A percentile compares a stretch with the other conserved stretches of the same genome.
phyloP scores from a whole-genome alignment of 2,329 filamentous ascomycete genomes.

The Xylaria arbuscula region DNA sequence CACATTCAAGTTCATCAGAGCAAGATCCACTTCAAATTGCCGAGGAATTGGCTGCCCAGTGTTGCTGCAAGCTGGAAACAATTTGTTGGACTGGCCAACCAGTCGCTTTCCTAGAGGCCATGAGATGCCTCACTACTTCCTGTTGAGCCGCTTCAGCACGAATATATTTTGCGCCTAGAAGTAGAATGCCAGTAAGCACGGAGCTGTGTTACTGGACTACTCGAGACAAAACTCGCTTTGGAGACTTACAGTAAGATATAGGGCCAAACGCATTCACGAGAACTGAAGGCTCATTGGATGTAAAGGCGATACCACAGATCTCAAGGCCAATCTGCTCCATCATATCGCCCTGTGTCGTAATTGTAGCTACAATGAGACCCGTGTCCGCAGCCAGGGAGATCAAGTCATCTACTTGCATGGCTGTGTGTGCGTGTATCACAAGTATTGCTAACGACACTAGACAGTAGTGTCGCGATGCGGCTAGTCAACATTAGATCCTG shows the following conservation, averaged over 20 bases:
- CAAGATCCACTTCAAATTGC: conserved; percentile 9
- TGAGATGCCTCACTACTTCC: conserved; percentile 50
- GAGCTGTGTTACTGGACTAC: neutral
- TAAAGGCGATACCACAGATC: conserved; percentile 59
- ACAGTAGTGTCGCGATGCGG: conserved; percentile 57
- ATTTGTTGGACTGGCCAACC: conserved; percentile 56
- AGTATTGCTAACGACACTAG: conserved; percentile 53
- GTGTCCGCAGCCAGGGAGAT: conserved; percentile 17
- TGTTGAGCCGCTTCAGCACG: conserved; percentile 43
- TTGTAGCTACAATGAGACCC: neutral
- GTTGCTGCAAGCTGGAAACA: conserved; percentile 46
- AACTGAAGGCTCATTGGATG: conserved; percentile 55
- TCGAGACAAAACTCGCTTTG: neutral
- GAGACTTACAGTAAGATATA: conserved; percentile 57
- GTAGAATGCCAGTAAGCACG: conserved; percentile 18
- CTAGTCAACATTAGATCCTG: conserved; percentile 45
- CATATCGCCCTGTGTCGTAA: conserved; percentile 40
- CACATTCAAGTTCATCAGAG: neutral
- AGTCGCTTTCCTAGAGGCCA: conserved; percentile 51
- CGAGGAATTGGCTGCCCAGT: conserved; percentile 41
- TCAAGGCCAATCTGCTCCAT: conserved; percentile 52
- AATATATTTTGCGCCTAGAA: conserved; percentile 51
- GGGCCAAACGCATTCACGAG: conserved; percentile 62
- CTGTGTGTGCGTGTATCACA: conserved; percentile 30
- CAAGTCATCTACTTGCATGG: conserved; percentile 26